Conservation (phyloP, 305 asterid genomes). For the Petunia hybrid region DNA sequence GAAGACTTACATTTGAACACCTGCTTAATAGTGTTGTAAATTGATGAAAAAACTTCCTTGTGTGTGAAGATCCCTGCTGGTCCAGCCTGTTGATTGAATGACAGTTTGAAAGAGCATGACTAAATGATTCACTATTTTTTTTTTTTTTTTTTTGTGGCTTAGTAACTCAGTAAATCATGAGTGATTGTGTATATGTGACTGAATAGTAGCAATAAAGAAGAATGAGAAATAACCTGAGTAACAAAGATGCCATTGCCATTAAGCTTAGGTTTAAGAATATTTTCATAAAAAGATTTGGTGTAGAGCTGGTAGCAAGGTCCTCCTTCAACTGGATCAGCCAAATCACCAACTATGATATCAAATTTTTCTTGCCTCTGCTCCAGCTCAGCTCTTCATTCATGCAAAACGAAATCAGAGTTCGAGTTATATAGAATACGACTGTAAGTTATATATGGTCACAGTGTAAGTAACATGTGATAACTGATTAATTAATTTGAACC, state of each 20-base stretch:
- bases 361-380: slow-evolving; percentile 70
- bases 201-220: not conserved
- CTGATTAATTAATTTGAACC: too few relatives aligned
- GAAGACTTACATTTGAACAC: slow-evolving; percentile 80
- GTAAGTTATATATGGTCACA: too few relatives aligned
- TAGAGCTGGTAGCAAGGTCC: slow-evolving; percentile 95
- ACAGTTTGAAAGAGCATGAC: not conserved
- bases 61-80: slow-evolving; percentile 95
- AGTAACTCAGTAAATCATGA: not conserved
- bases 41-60: slow-evolving; percentile 87
- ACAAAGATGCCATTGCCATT: slow-evolving; percentile 73
- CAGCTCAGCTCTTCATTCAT: slow-evolving; percentile 63
- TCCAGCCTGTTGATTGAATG: slow-evolving; percentile 62
- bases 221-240: slow-evolving; percentile 66
- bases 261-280: slow-evolving; percentile 82
- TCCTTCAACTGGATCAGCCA: slow-evolving; percentile 95
- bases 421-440: too few relatives aligned
- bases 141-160: too few relatives aligned
- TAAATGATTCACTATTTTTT: not conserved
- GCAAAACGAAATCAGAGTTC: not conserved
- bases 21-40: slow-evolving; percentile 84
- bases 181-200: not conserved
- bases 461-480: slow-evolving; percentile 4
- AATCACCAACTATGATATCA: slow-evolving; percentile 87
- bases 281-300: slow-evolving; percentile 78